Evolutionary conservation across 345 rosid species (phyloP).

Genomic region (Moricandia moricandioides): DNA sequence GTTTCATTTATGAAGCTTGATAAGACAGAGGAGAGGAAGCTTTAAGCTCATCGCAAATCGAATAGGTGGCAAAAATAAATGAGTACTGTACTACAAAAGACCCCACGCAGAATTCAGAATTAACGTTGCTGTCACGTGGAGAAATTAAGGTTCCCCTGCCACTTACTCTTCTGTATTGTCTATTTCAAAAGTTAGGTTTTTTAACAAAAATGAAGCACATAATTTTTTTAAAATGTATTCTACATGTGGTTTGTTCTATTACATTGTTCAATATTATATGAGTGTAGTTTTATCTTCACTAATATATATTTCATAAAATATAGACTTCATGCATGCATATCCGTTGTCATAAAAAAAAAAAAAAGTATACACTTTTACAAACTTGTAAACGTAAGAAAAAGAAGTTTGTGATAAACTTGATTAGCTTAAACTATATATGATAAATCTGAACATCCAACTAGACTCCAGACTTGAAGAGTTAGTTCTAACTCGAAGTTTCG

Average conservation of each 20-base stretch:
- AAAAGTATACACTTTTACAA: neutral
- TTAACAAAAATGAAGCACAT: neutral
- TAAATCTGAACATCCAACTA: neutral
- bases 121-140: conserved; percentile 28
- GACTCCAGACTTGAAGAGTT: neutral
- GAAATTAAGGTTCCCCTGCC: conserved; percentile 15
- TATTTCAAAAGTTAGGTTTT: conserved; percentile 4
- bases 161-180: conserved; percentile 16
- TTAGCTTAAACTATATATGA: neutral
- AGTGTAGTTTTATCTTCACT: neutral
- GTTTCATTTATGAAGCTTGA: neutral
- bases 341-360: neutral
- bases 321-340: neutral
- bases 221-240: neutral
- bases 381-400: conserved; percentile 1
- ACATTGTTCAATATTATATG: neutral
- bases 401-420: neutral
- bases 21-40: neutral
- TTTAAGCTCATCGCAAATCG: neutral
- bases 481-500: neutral
- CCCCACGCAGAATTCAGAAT: neutral
- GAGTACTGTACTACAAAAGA: conserved; percentile 9
- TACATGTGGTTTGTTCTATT: neutral
- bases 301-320: neutral
- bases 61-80: conserved; percentile 7